Conservation (phyloP, 352 stramenopile species). For the Phytopythium delawarense region DNA sequence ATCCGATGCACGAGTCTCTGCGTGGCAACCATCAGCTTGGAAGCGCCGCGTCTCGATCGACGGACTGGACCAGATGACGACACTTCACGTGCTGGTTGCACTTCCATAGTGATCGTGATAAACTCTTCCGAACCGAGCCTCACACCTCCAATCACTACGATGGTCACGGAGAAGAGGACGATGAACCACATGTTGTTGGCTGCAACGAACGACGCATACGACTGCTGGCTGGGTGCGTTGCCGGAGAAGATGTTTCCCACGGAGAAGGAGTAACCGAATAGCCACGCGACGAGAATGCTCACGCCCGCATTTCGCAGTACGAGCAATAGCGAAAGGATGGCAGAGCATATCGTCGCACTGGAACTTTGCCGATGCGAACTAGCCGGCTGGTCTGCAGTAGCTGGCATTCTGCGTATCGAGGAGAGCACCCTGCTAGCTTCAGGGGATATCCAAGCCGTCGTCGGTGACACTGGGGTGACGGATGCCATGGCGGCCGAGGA, state of each 20-base stretch:
- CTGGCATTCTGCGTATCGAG: background rate
- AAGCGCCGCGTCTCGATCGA: background rate
- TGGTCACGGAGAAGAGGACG: background rate
- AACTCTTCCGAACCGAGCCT: background rate
- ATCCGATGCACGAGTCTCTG: background rate
- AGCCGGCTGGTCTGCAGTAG: background rate
- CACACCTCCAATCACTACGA: background rate
- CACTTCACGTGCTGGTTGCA: background rate
- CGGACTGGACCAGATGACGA: background rate
- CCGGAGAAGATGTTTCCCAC: constrained; percentile 1
- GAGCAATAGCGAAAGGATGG: background rate
- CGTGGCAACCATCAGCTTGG: background rate
- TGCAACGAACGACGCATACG: background rate
- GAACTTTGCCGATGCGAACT: background rate
- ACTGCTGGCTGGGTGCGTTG: background rate
- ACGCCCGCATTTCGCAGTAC: background rate
- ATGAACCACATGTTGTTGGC: background rate
- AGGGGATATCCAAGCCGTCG: background rate
- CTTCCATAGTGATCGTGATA: background rate
- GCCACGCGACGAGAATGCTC: background rate
- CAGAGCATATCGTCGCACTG: background rate
- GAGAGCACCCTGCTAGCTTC: background rate
- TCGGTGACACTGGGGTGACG: background rate
- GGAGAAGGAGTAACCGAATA: background rate
- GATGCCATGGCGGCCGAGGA: background rate